These are phyloP conservation scores for Didymella segeticola DNA, from an alignment of 2,329 filamentous ascomycete genomes.

Conservation along the genomic window DNA sequence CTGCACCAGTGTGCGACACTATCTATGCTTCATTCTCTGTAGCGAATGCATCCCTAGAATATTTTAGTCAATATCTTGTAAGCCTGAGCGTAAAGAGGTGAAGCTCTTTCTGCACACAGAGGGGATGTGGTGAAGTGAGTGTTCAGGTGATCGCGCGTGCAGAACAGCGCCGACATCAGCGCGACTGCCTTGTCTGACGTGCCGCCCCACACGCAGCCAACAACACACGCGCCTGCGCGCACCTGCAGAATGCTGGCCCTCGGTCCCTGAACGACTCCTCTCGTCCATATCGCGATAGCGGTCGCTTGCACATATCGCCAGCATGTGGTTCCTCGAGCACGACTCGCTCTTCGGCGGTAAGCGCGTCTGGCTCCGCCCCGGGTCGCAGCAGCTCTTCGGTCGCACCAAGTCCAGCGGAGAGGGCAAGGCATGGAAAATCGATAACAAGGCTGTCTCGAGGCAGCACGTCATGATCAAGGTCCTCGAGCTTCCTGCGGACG, in stretches of 20 bases:
- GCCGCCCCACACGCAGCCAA: constrained; percentile 14
- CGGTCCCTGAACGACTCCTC: not conserved
- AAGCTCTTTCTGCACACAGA: not conserved
- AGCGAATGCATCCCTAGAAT: too few relatives aligned
- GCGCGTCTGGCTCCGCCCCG: constrained; percentile 83
- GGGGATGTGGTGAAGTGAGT: not conserved
- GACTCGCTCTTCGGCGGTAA: constrained; percentile 64
- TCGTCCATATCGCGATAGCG: constrained; percentile 9
- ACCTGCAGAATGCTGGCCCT: not conserved
- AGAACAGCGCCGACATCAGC: constrained; percentile 4
- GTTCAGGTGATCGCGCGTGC: constrained; percentile 18
- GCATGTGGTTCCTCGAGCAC: constrained; percentile 64
- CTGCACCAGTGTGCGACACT: too few relatives aligned
- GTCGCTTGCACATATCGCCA: not conserved
- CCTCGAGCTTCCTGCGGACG: constrained; percentile 66
- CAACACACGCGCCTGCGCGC: constrained; percentile 1
- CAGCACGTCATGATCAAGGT: constrained; percentile 85
- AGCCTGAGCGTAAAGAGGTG: too few relatives aligned
- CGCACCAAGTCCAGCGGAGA: constrained; percentile 67
- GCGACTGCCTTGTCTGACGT: constrained; percentile 12
- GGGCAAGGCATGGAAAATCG: constrained; percentile 62
- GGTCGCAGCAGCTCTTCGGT: constrained; percentile 84
- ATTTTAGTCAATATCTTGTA: too few relatives aligned
- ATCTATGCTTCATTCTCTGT: too few relatives aligned
- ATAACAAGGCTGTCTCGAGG: constrained; percentile 83